Evolutionary conservation across 1,284 basidiomycete genomes (phyloP).

Genomic region (Sutorius eximius): DNA sequence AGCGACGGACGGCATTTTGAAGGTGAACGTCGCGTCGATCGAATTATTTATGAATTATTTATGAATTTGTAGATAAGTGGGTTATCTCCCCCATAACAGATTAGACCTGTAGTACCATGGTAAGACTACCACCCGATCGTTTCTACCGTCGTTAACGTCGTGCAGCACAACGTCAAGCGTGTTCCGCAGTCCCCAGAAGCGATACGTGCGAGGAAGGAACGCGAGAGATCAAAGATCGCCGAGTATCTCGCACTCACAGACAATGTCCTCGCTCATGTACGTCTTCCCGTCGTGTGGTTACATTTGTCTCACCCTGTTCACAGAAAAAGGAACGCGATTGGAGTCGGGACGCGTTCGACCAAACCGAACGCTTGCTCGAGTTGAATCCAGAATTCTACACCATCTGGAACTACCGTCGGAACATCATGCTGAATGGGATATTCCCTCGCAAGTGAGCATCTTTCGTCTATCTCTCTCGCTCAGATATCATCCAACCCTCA

Average conservation of each 20-base stretch:
- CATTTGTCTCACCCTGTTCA: slow-evolving; percentile 2
- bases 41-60: slow-evolving; percentile 6
- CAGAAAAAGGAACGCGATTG: slow-evolving; percentile 72
- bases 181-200: slow-evolving; percentile 62
- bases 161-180: slow-evolving; percentile 79
- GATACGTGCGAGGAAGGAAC: slow-evolving; percentile 61
- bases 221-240: slow-evolving; percentile 73
- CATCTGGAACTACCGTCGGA: slow-evolving; percentile 87
- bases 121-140: slow-evolving; percentile 16
- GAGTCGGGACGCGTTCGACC: slow-evolving; percentile 65
- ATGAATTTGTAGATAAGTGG: slow-evolving; percentile 3
- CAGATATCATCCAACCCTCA: slow-evolving; percentile 33
- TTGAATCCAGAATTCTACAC: slow-evolving; percentile 92
- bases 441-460: slow-evolving; percentile 60
- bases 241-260: slow-evolving; percentile 72
- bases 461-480: not conserved
- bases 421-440: slow-evolving; percentile 72
- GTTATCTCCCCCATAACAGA: not conserved
- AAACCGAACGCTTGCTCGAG: slow-evolving; percentile 77
- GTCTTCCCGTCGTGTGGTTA: slow-evolving; percentile 21
- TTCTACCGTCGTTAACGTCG: slow-evolving; percentile 2
- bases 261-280: slow-evolving; percentile 65
- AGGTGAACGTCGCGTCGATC: not conserved
- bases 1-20: slow-evolving; percentile 55
- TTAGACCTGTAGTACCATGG: slow-evolving; percentile 14